Conservation (phyloP, 805 yeast species). For the Maudiozyma serrabonitensis region DNA sequence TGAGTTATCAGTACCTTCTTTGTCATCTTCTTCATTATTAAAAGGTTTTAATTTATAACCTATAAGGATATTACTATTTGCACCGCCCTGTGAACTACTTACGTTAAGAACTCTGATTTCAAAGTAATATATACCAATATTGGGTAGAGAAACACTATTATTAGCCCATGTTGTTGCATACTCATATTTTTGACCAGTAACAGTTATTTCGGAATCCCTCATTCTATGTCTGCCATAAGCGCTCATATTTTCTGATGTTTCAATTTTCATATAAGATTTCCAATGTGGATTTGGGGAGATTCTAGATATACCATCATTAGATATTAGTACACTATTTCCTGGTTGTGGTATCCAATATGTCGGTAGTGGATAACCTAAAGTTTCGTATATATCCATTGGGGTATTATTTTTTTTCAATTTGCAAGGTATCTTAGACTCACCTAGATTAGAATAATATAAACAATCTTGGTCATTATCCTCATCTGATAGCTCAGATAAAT, state of each 20-base stretch:
- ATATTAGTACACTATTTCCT: constrained; percentile 16
- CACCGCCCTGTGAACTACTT: constrained; percentile 20
- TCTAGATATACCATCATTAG: constrained; percentile 21
- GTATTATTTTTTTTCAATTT: constrained; percentile 12
- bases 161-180: constrained; percentile 25
- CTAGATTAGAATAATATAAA: constrained; percentile 3
- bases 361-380: constrained; percentile 24
- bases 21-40: background rate
- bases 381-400: constrained; percentile 17
- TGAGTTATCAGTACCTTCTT: background rate
- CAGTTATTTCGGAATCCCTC: constrained; percentile 5
- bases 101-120: constrained; percentile 22
- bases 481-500: background rate
- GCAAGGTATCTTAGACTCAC: background rate
- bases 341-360: constrained; percentile 22
- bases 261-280: constrained; percentile 17
- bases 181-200: constrained; percentile 14
- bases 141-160: constrained; percentile 13
- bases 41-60: constrained; percentile 19
- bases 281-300: constrained; percentile 21
- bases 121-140: constrained; percentile 23
- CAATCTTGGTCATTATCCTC: background rate
- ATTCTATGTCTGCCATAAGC: constrained; percentile 13
- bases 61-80: constrained; percentile 20
- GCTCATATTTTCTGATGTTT: constrained; percentile 1